These are phyloP conservation scores for Rhizopogon salebrosus DNA, from an alignment of 768 basidiomycete species.

Conservation along the genomic window DNA sequence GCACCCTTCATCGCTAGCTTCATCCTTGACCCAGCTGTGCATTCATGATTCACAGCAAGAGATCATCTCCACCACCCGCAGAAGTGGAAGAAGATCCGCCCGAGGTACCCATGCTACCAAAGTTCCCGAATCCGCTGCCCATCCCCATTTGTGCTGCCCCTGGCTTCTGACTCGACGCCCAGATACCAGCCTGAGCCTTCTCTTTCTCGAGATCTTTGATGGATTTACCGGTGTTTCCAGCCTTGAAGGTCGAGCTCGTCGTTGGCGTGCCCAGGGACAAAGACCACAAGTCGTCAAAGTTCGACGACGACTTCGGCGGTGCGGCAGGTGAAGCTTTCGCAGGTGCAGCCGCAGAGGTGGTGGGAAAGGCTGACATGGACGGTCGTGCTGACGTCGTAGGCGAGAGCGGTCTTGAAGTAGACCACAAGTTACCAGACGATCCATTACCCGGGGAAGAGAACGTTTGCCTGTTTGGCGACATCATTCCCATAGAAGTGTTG, in stretches of 20 bases:
- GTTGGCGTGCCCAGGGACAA: constrained; percentile 59
- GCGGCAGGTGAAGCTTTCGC: constrained; percentile 27
- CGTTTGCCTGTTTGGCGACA: constrained; percentile 22
- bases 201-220: constrained; percentile 89
- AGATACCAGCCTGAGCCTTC: constrained; percentile 75
- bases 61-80: constrained; percentile 34
- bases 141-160: constrained; percentile 8
- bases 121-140: constrained; percentile 28
- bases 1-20: background rate
- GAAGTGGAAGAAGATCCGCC: constrained; percentile 10
- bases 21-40: background rate
- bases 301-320: constrained; percentile 37
- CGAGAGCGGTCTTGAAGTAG: constrained; percentile 23
- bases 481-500: constrained; percentile 11
- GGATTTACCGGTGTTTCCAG: constrained; percentile 52
- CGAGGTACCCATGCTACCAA: constrained; percentile 19
- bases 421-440: constrained; percentile 18
- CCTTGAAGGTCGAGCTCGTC: constrained; percentile 27
- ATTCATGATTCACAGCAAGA: constrained; percentile 30
- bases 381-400: constrained; percentile 10
- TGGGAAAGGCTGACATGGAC: constrained; percentile 8
- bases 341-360: constrained; percentile 12
- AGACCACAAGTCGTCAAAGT: constrained; percentile 89
- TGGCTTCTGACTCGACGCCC: constrained; percentile 44
- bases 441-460: constrained; percentile 14